Base-by-base conservation (phyloP, 768 basidiomycete genomes). In the Tricholoma hemisulphureum region DNA sequence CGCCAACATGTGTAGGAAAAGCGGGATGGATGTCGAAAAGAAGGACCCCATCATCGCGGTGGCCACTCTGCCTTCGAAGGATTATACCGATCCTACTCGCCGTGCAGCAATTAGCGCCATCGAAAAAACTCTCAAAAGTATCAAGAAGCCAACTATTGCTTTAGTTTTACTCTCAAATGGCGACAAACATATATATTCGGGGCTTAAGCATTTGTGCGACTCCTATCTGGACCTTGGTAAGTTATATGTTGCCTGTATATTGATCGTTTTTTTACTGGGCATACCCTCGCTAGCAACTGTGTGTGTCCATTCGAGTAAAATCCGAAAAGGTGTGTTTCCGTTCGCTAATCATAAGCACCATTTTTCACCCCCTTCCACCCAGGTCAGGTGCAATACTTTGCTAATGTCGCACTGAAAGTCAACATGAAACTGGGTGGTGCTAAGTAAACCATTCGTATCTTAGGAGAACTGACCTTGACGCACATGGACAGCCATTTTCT, bases 381-480 rank as follows among this genome's bases (percentile, higher is more conserved):
- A 79, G 85, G 86, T 11, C 88, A 90, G 61, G 56, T 72, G 10
- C 79, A 83, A 60, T 93, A 92, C 66, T 89, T 89, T 54, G 88
- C 89, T 13, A 93, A 92, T 65, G 86, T 93, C 45, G 87, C 88
- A 2, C 73, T 93, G 54, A 93, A 93, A 66, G 79, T 93, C 50
- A 94, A 94, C 65, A 84, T 85, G 70, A 94, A 94, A 74, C 77
- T 93, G 34, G 89, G 90, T 20, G 91, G 91, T 8, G 73, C 86
- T 46, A 94, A 94, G 74, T 91, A 79, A 63, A 73, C 71, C 4
- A 51, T 21, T 37, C 16, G 28, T 31, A 18, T 8, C 18, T 49
- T n/a, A 9, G 18, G 28, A 28, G 61, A 21, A 48, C 58, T 43
- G 20, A 60, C 46, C 13, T 45, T 18, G 45, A 58, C 14, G 58